These are phyloP conservation scores for Macrolepiota fuliginosa DNA, from an alignment of 768 basidiomycete species.

Conservation along the genomic window DNA sequence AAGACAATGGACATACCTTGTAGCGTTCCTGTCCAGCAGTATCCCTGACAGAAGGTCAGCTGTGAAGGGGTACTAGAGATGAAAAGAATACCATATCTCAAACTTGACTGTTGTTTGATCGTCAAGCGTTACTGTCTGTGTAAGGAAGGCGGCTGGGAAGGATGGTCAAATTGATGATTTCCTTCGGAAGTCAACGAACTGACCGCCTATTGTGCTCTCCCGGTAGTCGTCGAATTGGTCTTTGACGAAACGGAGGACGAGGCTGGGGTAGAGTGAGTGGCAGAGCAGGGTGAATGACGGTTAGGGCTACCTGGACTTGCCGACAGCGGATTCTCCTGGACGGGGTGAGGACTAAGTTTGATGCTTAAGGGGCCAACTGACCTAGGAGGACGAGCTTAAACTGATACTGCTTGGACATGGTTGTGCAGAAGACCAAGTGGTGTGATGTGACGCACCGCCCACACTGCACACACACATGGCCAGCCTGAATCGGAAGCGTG, in stretches of 20 bases:
- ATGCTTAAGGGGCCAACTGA: constrained; percentile 31
- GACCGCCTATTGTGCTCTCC: constrained; percentile 92
- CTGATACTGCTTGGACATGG: constrained; percentile 90
- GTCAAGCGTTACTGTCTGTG: constrained; percentile 93
- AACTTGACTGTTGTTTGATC: constrained; percentile 94
- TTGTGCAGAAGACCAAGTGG: constrained; percentile 28
- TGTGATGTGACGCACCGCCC: constrained; percentile 18
- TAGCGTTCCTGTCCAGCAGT: constrained; percentile 96
- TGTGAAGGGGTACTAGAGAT: constrained; percentile 8
- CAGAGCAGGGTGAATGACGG: constrained; percentile 19
- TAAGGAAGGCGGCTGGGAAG: constrained; percentile 86
- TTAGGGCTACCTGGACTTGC: constrained; percentile 78
- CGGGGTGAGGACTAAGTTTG: constrained; percentile 10
- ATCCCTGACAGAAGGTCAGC: constrained; percentile 55
- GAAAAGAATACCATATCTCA: constrained; percentile 79
- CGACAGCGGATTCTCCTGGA: constrained; percentile 94
- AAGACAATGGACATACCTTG: constrained; percentile 51
- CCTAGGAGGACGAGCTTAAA: constrained; percentile 97
- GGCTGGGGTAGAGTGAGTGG: constrained; percentile 44
- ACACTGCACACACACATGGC: background rate
- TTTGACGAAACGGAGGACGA: constrained; percentile 95
- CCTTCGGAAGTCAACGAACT: constrained; percentile 16
- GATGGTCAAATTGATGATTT: constrained; percentile 15
- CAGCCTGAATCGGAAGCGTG: background rate
- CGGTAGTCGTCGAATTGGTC: constrained; percentile 95